phyloP scores from a whole-genome alignment of 2,329 filamentous ascomycete species.

The Trichoderma guizhouense region DNA sequence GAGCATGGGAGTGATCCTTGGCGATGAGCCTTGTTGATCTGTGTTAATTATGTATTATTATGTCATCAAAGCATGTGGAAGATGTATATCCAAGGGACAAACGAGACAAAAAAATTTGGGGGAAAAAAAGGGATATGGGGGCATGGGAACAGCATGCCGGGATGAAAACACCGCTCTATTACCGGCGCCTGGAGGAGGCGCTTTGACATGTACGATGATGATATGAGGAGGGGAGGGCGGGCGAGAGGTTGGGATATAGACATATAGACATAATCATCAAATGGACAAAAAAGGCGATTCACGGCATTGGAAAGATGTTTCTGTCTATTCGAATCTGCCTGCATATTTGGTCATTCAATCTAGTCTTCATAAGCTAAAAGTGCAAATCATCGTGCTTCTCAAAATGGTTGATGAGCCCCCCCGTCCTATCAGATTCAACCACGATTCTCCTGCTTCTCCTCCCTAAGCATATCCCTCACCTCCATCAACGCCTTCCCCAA shows the following conservation, averaged over 20 bases:
- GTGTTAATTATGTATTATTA: constrained; percentile 32
- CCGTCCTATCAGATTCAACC: background rate
- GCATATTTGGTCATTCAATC: background rate
- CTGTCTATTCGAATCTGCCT: background rate
- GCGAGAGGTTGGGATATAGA: constrained; percentile 23
- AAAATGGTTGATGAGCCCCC: background rate
- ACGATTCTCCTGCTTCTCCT: constrained; percentile 32
- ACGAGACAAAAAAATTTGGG: background rate
- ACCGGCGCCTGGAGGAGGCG: constrained; percentile 20
- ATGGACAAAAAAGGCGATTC: background rate
- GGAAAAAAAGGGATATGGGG: constrained; percentile 18
- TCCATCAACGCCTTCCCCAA: constrained; percentile 61
- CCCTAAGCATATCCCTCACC: constrained; percentile 50
- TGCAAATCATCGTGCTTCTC: background rate
- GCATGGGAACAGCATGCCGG: constrained; percentile 27
- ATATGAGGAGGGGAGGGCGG: background rate
- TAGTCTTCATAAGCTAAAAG: background rate
- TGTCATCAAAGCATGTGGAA: constrained; percentile 26
- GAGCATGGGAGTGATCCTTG: constrained; percentile 21
- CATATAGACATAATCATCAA: constrained; percentile 19
- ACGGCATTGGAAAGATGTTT: background rate
- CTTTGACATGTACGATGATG: constrained; percentile 17
- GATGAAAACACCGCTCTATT: constrained; percentile 34
- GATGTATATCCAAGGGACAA: constrained; percentile 18
- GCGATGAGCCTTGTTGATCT: constrained; percentile 23